Percentiles rank a stretch among this genome's conserved stretches.
Conservation (phyloP, 495 filamentous ascomycete species). For the Neurospora africana region DNA sequence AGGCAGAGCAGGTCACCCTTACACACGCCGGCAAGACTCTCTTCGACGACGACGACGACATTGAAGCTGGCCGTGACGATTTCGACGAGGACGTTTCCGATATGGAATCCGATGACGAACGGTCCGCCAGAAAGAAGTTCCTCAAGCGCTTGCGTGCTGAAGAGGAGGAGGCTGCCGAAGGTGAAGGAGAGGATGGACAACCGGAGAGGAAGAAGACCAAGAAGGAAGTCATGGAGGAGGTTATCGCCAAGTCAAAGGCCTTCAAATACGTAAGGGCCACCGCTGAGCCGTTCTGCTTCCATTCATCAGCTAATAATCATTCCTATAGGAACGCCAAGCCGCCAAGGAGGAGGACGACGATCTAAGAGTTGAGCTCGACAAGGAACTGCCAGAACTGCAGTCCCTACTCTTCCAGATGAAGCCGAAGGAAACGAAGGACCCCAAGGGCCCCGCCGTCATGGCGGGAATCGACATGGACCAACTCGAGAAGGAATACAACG, state of each 20-base stretch:
- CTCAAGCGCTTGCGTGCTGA: slow-evolving; percentile 51
- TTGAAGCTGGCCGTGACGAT: slow-evolving; percentile 46
- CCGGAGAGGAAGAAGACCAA: slow-evolving; percentile 83
- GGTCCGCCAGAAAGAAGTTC: slow-evolving; percentile 35
- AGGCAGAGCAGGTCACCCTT: slow-evolving; percentile 45
- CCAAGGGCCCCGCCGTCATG: slow-evolving; percentile 47
- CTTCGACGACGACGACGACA: slow-evolving; percentile 40
- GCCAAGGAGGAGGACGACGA: slow-evolving; percentile 92
- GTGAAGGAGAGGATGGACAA: slow-evolving; percentile 38
- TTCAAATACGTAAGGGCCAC: slow-evolving; percentile 64
- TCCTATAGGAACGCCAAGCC: slow-evolving; percentile 51
- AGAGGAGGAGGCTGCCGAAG: slow-evolving; percentile 30
- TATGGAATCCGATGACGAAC: slow-evolving; percentile 41
- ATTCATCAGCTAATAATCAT: neutral
- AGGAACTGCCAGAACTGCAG: slow-evolving; percentile 70
- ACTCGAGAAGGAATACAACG: slow-evolving; percentile 75
- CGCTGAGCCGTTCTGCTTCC: neutral
- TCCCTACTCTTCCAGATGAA: slow-evolving; percentile 46
- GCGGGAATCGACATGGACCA: slow-evolving; percentile 49
- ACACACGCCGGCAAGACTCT: slow-evolving; percentile 78
- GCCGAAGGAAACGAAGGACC: slow-evolving; percentile 35
- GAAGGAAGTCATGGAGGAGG: slow-evolving; percentile 91
- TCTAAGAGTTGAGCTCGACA: slow-evolving; percentile 43
- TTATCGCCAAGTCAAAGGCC: slow-evolving; percentile 93
- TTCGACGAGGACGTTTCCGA: slow-evolving; percentile 55